Evolutionary conservation across 2,329 filamentous ascomycete genomes (phyloP), one percentile per base, ranked within the genome.

Genomic region (Lasiodiplodia citricola): DNA sequence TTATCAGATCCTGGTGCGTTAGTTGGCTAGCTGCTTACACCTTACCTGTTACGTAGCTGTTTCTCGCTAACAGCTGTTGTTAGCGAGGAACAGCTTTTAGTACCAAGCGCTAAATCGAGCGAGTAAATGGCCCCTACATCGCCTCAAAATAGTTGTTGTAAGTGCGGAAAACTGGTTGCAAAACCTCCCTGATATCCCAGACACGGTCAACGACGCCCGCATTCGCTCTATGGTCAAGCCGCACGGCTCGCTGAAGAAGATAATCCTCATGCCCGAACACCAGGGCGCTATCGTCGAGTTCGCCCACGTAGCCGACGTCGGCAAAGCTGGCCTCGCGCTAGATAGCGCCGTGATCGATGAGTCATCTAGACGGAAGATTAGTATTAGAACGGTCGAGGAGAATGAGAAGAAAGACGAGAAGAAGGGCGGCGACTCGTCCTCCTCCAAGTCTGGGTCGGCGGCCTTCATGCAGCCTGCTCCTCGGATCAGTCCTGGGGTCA

Each of bases 281-380:
- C 90, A 91, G 69, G 94, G 94, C 13, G 96, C 94, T 4, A 91
- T 95, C 67, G 86, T 98, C 47, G 96, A 98, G 76, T 97, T 92
- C 74, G 83, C 83, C 2, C 88, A 92, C 63, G 85, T 90, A 2
- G 85, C 88, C 2, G 86, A 89, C 44, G 92, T 92, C 0, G 94
- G 94, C 31, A 91, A 87, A 75, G 92, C 91, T 0, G 83, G 87
- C n/a, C 76, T 83, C 18, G 81, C 79, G 8, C 75, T 85, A 0
- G 80, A 80, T 11, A 76, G 77, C 8, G 64, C 79, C 56, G 77
- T 81, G 21, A 80, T 79, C 52, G 74, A 74, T 8, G 28, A 31
- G 28, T 7, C 6, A 16, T 71, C 80, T 4, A 83, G 83, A 10
- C 71, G 77, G 11, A 80, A 79, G 54, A 75, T 83, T 10, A 75